Evolutionary conservation across 2,329 filamentous ascomycete species (phyloP), one percentile per base, ranked within the genome.

Genomic region (Apiospora hydei): DNA sequence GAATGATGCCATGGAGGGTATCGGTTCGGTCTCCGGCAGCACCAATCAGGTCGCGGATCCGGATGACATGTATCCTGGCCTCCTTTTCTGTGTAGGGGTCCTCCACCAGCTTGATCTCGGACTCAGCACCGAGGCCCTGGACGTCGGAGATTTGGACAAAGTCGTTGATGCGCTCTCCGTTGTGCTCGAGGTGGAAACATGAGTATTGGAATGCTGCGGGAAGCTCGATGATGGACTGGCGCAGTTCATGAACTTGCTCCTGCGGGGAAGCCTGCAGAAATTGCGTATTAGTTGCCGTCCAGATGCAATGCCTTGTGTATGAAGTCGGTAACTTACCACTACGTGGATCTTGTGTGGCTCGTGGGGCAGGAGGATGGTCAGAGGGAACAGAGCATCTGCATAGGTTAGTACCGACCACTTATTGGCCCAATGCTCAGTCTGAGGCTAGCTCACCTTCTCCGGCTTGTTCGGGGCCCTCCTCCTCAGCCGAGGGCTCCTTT

Each of bases 51-150:
- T 99, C 96, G 75, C 96, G 90, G 74, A 98, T 92, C 76, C 96
- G 90, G 70, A 99, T 91, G 75, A 98, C 86, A 83, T 99, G 96
- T 87, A 99, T 93, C 76, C 97, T 92, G 43, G 96, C 96, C 84
- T 99, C 96, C 85, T 98, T 98, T 85, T 99, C 96, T 61, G 94
- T 99, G 83, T 99, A 99, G 66, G 97, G 94, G 80, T 99, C 96
- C 84, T 98, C 93, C 71, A 98, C 91, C 77, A 99, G 85, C 70
- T 88, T 89, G 72, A 98, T 88, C 78, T 95, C 93, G 47, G 95
- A 93, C 74, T 95, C 91, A 46, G 92, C 84, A 70, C 90, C 89
- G 71, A 99, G 89, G 71, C 90, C 94, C 67, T 93, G 88, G 71
- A 99, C 93, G 81, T 99, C 96, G 71, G 94, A 95, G 74, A 99